Base-by-base conservation (phyloP, 768 basidiomycete species). In the Tricholoma bakamatsutake region DNA sequence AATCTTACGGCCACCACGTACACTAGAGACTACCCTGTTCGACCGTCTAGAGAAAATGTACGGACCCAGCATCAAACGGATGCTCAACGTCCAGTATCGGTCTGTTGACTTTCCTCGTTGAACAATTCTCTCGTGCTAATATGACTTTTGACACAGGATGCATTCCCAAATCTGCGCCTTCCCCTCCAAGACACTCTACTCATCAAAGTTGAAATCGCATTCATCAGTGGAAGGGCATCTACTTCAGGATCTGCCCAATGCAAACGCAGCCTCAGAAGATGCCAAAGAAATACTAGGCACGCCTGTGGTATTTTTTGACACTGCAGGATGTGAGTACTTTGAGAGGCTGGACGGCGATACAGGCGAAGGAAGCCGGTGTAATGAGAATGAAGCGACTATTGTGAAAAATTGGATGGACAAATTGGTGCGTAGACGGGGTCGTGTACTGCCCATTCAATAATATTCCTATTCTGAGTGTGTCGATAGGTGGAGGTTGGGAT, bases 291-390 rank as follows among this genome's bases (percentile, higher is more conserved):
- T 82, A 3, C 72, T 98, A 5, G 80, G 76, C 3, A 88, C 80
- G 0, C 90, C 93, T 0, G 81, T 98, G 2, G 83, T 95, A 2
- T 99, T 98, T 68, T 92, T 91, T 62, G 97, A 99, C 66, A 99
- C 94, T 0, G 83, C 90, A 3, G 93, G 94, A 0, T 94, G 91
- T 62, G 93, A 97, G 67, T 96, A 91, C 64, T 97, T 86, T 63
- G 97, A 98, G 66, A 75, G 91, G 13, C 66, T 83, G 0, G 88
- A 91, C 31, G 86, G 80, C 0, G 86, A 87, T 54, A 76, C 78
- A n/a, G 90, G 93, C 63, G 94, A 96, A 63, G 94, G 93, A 0
- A 95, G 92, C 59, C 80, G 87, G 59, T 88, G 84, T 61, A 99
- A 99, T 63, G 95, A 96, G 72, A 98, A 99, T 64, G 97, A 99